These are phyloP conservation scores for Cryomyces antarcticus DNA, from an alignment of 495 filamentous ascomycete genomes.

Conservation along the genomic window DNA sequence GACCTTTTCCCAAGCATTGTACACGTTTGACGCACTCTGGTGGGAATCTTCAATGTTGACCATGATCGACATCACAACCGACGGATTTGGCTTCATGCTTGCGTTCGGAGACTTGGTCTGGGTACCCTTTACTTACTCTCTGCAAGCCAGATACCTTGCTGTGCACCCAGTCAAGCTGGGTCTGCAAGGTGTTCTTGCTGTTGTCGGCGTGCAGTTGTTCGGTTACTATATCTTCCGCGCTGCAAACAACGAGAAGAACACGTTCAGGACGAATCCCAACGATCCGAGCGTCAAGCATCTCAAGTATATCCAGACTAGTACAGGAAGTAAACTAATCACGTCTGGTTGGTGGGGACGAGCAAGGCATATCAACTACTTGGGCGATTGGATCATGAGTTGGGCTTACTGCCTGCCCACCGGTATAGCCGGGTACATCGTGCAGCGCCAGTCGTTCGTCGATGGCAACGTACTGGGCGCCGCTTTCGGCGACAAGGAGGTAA, in stretches of 20 bases:
- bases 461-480: conserved; percentile 25
- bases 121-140: conserved; percentile 77
- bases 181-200: conserved; percentile 21
- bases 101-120: conserved; percentile 84
- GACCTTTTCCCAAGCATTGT: conserved; percentile 57
- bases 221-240: conserved; percentile 85
- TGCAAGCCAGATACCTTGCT: conserved; percentile 76
- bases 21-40: conserved; percentile 70
- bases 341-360: conserved; percentile 91
- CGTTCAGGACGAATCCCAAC: conserved; percentile 71
- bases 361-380: conserved; percentile 94
- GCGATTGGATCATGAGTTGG: conserved; percentile 91
- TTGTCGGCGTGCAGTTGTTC: conserved; percentile 38
- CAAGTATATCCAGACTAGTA: conserved; percentile 69
- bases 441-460: conserved; percentile 22
- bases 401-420: conserved; percentile 82
- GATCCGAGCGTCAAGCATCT: conserved; percentile 66
- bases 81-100: conserved; percentile 96
- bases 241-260: conserved; percentile 85
- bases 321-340: conserved; percentile 58
- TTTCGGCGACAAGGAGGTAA: conserved; percentile 2
- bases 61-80: conserved; percentile 86
- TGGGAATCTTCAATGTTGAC: conserved; percentile 87
- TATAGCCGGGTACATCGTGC: conserved; percentile 53
- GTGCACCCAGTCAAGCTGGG: conserved; percentile 53